Conservation (phyloP, 2,329 filamentous ascomycete species). For the Mollisia scopiformis region DNA sequence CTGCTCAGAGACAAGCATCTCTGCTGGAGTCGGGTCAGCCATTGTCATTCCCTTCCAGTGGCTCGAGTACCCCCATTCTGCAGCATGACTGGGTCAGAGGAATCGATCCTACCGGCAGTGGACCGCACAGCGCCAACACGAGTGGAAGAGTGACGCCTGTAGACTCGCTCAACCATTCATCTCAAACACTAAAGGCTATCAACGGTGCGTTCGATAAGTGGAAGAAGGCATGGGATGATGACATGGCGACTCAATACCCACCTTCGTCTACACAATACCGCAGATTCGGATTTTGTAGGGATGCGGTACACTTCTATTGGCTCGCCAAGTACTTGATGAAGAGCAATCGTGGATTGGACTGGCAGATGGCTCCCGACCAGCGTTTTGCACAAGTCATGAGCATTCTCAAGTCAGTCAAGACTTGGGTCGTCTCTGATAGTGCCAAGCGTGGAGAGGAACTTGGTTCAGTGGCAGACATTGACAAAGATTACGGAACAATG, state of each 20-base stretch:
- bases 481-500: conserved; percentile 65
- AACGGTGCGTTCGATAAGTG: conserved; percentile 67
- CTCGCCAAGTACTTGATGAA: conserved; percentile 68
- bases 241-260: conserved; percentile 70
- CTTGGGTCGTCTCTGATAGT: conserved; percentile 66
- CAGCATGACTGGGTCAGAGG: conserved; percentile 59
- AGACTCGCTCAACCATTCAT: conserved; percentile 36
- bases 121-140: conserved; percentile 47
- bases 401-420: conserved; percentile 60
- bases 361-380: conserved; percentile 58
- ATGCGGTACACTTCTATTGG: conserved; percentile 75
- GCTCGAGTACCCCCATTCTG: conserved; percentile 58
- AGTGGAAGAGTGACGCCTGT: conserved; percentile 52
- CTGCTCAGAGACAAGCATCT: conserved; percentile 47
- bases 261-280: conserved; percentile 53
- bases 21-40: conserved; percentile 29
- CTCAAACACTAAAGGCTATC: conserved; percentile 49
- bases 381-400: conserved; percentile 64
- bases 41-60: conserved; percentile 40
- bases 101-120: conserved; percentile 45
- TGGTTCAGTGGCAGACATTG: conserved; percentile 69
- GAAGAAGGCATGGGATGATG: conserved; percentile 72
- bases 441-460: conserved; percentile 66
- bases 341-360: conserved; percentile 55
- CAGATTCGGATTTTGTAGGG: conserved; percentile 70